phyloP scores from a whole-genome alignment of 2,329 filamentous ascomycete species.

The Alternaria sp. region DNA sequence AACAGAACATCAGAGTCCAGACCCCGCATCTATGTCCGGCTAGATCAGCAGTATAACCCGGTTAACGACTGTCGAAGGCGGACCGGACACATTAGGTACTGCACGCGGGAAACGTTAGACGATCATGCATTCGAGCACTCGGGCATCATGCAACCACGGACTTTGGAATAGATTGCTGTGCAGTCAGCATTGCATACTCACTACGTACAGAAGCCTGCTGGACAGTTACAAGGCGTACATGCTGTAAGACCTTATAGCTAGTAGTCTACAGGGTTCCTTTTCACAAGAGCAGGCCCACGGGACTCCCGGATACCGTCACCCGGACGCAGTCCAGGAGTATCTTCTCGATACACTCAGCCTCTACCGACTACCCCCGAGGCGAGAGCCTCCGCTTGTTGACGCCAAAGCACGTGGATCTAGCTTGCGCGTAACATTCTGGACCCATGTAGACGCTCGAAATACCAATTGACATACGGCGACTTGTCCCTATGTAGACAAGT shows the following conservation, averaged over 20 bases:
- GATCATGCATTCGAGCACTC: conserved; percentile 5
- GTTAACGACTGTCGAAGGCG: conserved; percentile 18
- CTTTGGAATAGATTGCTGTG: background rate
- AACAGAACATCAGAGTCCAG: background rate
- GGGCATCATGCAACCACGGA: background rate
- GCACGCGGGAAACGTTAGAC: conserved; percentile 25
- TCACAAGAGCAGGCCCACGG: background rate
- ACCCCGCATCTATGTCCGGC: background rate
- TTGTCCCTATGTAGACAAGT: conserved; percentile 4
- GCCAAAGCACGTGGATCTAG: conserved; percentile 8
- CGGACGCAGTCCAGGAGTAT: background rate
- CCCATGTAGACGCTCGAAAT: background rate
- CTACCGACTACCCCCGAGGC: conserved; percentile 16
- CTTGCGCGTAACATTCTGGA: background rate
- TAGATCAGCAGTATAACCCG: conserved; percentile 3
- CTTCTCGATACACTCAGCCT: background rate
- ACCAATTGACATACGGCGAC: conserved; percentile 9
- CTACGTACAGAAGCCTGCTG: background rate
- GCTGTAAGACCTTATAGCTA: background rate
- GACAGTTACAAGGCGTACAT: background rate
- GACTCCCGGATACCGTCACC: conserved; percentile 20
- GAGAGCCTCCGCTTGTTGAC: conserved; percentile 6
- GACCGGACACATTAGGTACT: background rate
- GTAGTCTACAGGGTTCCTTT: background rate
- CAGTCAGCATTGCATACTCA: background rate